Percentiles rank a stretch among this genome's conserved stretches.
These are phyloP conservation scores for Cladophialophora psammophila DNA, from an alignment of 2,329 filamentous ascomycete species.

Conservation along the genomic window DNA sequence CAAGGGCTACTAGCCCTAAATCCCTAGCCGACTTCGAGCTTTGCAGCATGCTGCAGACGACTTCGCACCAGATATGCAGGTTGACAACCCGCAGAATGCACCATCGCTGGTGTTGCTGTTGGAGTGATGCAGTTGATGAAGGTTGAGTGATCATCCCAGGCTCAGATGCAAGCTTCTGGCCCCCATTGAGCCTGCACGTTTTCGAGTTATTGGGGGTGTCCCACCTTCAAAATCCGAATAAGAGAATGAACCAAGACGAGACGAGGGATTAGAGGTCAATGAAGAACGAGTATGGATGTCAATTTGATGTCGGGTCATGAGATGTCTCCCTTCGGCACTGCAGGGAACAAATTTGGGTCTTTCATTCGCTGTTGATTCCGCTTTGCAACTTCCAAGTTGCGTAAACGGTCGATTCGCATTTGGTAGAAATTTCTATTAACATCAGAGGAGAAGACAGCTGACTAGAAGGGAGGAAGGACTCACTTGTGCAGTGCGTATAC, in stretches of 20 bases:
- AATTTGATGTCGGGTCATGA: constrained; percentile 29
- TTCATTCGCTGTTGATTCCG: constrained; percentile 80
- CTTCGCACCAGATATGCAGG: constrained; percentile 6
- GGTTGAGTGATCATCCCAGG: neutral
- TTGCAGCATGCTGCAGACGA: neutral
- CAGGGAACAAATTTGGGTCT: constrained; percentile 82
- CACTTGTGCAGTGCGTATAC: constrained; percentile 86
- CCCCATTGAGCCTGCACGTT: neutral
- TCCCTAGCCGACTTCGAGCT: neutral
- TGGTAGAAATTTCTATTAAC: constrained; percentile 75
- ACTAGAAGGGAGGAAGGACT: constrained; percentile 39
- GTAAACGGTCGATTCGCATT: constrained; percentile 79
- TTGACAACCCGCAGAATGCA: neutral
- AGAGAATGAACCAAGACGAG: neutral
- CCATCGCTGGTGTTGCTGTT: neutral
- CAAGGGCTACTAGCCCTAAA: constrained; percentile 13
- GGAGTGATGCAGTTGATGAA: neutral
- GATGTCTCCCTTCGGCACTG: constrained; percentile 72
- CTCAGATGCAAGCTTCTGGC: neutral
- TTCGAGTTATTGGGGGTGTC: neutral
- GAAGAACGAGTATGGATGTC: constrained; percentile 7
- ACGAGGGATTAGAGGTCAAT: neutral
- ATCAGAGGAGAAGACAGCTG: constrained; percentile 14
- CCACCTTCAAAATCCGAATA: neutral
- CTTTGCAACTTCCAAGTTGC: constrained; percentile 79